Percentiles rank a stretch among this genome's conserved stretches.
These are phyloP conservation scores for Aspergillus candidus DNA, from an alignment of 2,329 filamentous ascomycete species.

Conservation along the genomic window DNA sequence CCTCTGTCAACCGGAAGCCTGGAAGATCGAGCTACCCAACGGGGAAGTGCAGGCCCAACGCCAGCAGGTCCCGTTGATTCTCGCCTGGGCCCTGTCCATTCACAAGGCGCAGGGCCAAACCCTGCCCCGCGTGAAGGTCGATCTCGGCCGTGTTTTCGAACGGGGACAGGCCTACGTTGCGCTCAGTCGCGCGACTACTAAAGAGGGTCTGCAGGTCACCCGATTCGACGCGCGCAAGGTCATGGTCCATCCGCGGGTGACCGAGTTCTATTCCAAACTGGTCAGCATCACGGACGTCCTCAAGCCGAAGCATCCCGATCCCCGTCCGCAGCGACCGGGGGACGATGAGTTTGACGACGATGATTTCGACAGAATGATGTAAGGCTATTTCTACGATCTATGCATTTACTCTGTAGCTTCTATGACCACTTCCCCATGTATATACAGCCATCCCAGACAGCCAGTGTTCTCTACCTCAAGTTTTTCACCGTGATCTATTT, in stretches of 20 bases:
- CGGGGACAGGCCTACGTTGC: slow-evolving; percentile 98
- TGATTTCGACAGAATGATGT: slow-evolving; percentile 11
- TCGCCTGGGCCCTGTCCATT: slow-evolving; percentile 95
- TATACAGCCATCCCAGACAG: no score
- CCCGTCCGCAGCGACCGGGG: slow-evolving; percentile 26
- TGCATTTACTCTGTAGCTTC: no score
- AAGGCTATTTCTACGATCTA: no score
- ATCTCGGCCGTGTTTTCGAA: slow-evolving; percentile 87
- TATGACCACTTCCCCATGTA: no score
- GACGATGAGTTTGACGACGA: slow-evolving; percentile 46
- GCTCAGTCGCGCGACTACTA: slow-evolving; percentile 82
- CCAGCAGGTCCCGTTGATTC: slow-evolving; percentile 74
- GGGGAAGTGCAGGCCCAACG: slow-evolving; percentile 89
- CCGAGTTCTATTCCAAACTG: slow-evolving; percentile 77
- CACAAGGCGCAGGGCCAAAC: slow-evolving; percentile 98
- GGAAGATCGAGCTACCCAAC: slow-evolving; percentile 96
- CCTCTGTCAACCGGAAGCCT: slow-evolving; percentile 78
- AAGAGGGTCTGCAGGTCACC: slow-evolving; percentile 79
- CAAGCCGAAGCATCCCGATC: slow-evolving; percentile 20
- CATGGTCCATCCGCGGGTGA: slow-evolving; percentile 84
- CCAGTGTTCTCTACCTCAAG: no score
- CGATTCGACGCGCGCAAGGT: slow-evolving; percentile 87
- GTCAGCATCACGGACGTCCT: slow-evolving; percentile 60
- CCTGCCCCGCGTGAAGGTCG: slow-evolving; percentile 86
- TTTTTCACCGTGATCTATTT: no score